phyloP scores from a whole-genome alignment of 1,284 basidiomycete genomes.

The Trichosporon ovoides region DNA sequence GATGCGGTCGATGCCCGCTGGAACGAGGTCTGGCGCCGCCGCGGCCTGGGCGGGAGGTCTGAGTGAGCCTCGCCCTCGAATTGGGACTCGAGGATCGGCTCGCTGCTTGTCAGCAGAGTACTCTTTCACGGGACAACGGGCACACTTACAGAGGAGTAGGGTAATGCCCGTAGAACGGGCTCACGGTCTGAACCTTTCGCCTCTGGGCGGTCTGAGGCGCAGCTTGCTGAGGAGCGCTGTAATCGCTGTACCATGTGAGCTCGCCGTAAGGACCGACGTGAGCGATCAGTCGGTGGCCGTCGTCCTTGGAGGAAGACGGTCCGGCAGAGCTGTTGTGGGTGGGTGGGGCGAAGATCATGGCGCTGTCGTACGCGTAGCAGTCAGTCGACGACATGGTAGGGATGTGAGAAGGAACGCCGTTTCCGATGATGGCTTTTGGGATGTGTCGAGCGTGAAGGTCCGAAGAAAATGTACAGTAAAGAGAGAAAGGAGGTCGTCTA shows the following conservation, averaged over 20 bases:
- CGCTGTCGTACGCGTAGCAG: background rate
- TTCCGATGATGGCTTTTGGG: background rate
- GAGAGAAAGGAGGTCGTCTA: background rate
- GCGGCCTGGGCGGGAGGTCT: background rate
- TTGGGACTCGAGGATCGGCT: background rate
- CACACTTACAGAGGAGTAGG: constrained; percentile 1
- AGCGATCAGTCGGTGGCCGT: background rate
- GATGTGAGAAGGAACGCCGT: background rate
- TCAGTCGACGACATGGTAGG: background rate
- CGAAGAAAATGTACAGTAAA: background rate
- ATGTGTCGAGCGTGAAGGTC: background rate
- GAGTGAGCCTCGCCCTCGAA: background rate
- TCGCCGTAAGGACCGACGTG: constrained; percentile 1
- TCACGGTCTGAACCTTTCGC: background rate
- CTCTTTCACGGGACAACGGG: background rate
- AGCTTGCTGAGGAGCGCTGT: background rate
- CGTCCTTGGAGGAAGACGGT: background rate
- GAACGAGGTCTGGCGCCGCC: background rate
- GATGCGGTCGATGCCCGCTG: background rate
- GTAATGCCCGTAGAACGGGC: constrained; percentile 1
- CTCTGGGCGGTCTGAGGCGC: background rate
- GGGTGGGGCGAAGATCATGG: constrained; percentile 1
- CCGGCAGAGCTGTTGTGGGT: constrained; percentile 2
- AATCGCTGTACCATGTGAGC: constrained; percentile 4
- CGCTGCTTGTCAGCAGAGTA: background rate